Evolutionary conservation across 352 stramenopile species (phyloP), one percentile per base, ranked within the genome.

Genomic region (Globisporangium apiculatum): DNA sequence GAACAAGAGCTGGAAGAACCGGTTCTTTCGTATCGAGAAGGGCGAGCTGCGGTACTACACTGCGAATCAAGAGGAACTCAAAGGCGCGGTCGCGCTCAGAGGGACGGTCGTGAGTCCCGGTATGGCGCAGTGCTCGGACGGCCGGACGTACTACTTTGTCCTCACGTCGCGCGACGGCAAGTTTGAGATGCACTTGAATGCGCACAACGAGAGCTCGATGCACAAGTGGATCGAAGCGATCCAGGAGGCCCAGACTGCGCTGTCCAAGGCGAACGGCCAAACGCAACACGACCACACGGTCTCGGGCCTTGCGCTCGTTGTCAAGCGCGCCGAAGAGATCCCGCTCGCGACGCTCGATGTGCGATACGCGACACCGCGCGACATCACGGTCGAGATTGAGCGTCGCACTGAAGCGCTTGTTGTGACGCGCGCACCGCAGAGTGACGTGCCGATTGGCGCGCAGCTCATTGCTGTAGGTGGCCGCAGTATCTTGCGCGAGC

Each of bases 1-100:
- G 2, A 88, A 91, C 62, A 95, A 91, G 63, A 95, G 80, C 65
- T 95, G 86, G 86, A 91, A 90, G 68, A 93, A 91, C 55, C 79
- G 86, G 9, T 95, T 91, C 60, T 95, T 95, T 62, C 82, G 82
- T 43, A 87, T 95, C 59, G 83, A 95, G 66, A 76, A 79, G 49
- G 80, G 81, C 7, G 71, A 94, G 40, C 59, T 95, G 56, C 68
- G 76, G 38, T 95, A 95, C 60, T 95, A 91, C 64, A 91, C 83
- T 7, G 79, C 91, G 63, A 87, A 89, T 55, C 73, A 90, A 48
- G 79, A 84, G 11, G 70, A 83, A 40, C 55, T 88, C 5, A 91
- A 89, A 52, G 85, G 85, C 6, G 81, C 79, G 0, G 69, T 95
- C 18, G 62, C 81, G 12, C 58, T 95, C 15, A 90, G 91, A 42